Conservation (phyloP, 2,329 filamentous ascomycete genomes). For the Juglanconis sp. region DNA sequence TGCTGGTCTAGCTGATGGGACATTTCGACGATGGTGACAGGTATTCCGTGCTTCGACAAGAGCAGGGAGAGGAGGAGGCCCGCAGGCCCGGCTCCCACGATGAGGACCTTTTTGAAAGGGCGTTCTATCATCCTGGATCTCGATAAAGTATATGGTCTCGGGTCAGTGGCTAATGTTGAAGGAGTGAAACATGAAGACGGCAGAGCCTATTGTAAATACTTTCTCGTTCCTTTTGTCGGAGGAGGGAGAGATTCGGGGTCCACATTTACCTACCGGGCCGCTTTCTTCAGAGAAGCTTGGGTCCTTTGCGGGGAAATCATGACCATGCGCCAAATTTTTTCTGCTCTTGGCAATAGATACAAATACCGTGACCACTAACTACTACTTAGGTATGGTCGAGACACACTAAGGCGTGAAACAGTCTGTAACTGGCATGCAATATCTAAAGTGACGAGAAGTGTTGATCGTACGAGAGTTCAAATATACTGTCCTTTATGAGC, state of each 20-base stretch:
- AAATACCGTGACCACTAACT: too few relatives aligned
- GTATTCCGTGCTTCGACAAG: constrained; percentile 49
- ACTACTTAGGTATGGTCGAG: too few relatives aligned
- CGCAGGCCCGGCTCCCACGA: constrained; percentile 49
- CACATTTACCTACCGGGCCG: not conserved
- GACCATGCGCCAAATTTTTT: not conserved
- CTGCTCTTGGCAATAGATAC: too few relatives aligned
- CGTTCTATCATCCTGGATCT: not conserved
- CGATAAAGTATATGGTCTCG: too few relatives aligned
- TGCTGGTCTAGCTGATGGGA: constrained; percentile 52
- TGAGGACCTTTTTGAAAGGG: constrained; percentile 28
- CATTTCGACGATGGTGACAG: constrained; percentile 54
- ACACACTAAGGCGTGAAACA: too few relatives aligned
- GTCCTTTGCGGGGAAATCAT: constrained; percentile 3
- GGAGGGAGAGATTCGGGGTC: not conserved
- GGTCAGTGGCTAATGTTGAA: too few relatives aligned
- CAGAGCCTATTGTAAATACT: too few relatives aligned
- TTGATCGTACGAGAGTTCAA: too few relatives aligned
- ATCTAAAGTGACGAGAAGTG: too few relatives aligned
- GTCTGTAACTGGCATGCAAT: too few relatives aligned
- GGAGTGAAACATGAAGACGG: too few relatives aligned
- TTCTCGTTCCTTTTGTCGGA: not conserved
- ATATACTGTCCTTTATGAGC: too few relatives aligned
- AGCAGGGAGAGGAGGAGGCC: constrained; percentile 49
- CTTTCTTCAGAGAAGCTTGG: not conserved